phyloP scores from a whole-genome alignment of 306 rosid genomes.

The Quercus dentata region DNA sequence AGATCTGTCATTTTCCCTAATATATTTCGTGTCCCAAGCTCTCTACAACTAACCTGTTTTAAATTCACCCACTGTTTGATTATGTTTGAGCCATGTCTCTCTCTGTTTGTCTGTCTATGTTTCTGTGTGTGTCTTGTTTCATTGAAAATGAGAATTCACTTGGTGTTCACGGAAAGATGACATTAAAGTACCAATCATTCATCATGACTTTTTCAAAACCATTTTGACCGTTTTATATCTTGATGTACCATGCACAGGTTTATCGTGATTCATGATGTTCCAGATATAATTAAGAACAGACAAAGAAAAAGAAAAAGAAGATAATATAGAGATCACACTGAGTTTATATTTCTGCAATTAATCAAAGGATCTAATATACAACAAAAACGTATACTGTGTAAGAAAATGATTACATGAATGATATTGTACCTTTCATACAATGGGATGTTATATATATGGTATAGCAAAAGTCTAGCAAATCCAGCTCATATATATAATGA shows the following conservation, averaged over 20 bases:
- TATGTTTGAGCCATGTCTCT: background rate
- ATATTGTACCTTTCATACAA: background rate
- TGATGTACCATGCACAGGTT: too few species aligned
- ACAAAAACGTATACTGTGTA: background rate
- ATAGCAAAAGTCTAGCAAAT: background rate
- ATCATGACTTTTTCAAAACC: background rate
- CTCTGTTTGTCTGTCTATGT: background rate
- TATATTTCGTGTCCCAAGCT: conserved; percentile 1
- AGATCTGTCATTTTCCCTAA: background rate
- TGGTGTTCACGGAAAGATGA: background rate
- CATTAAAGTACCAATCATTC: background rate
- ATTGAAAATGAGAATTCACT: background rate
- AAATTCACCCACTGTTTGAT: background rate
- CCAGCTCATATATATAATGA: background rate
- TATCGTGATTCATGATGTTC: too few species aligned
- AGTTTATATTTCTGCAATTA: background rate
- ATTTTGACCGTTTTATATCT: background rate
- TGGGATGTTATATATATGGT: background rate
- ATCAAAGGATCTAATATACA: background rate
- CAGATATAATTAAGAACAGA: background rate
- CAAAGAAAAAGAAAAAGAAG: background rate
- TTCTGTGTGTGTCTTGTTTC: background rate
- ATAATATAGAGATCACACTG: background rate
- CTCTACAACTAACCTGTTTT: conserved; percentile 13
- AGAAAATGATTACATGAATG: background rate